Base-by-base conservation (phyloP, 495 filamentous ascomycete species). In the Amphirosellinia nigrospora region DNA sequence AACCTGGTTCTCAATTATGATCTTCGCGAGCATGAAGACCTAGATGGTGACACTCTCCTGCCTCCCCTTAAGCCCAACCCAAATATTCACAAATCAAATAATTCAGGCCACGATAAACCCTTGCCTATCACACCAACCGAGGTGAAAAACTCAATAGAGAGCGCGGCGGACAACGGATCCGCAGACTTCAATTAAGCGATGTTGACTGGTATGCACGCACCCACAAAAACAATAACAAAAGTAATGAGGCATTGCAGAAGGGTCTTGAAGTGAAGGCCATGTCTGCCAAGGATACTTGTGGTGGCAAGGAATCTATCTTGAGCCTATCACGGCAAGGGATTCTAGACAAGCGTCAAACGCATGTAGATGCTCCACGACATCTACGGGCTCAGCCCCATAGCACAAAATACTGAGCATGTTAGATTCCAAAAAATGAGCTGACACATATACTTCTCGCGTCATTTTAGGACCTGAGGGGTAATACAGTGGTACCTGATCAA, bases 1-100 rank as follows among this genome's bases (percentile, higher is more conserved):
- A 96, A 92, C 77, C 84, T 98, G 28, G 96, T 99, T 53, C 85
- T 99, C 77, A 98, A 97, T 80, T 97, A 97, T 77, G 96, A 99
- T 79, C 89, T 96, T 65, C 87, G 91, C 41, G 91, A 92, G 62
- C 93, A 90, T 65, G 87, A 90, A 75, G 91, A 94, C 38, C 80
- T 85, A 65, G 88, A 93, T 76, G 94, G 95, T 89, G 85, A 91
- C 83, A 76, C 73, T 76, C 79, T 82, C 77, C 74, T 76, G 46
- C 48, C 70, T 68, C 76, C 80, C 66, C 71, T 82, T 48, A n/a
- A 38, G 41, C 73, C 72, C 16, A 80, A 80, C 64, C 78, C 74
- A 74, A 84, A 82, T 83, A 82, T 83, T 86, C 76, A 84, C 79
- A 78, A 69, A 52, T 67, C 65, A 45, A 74, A 77, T 64, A n/a